A percentile compares a stretch with the other conserved stretches of the same genome.
These are phyloP conservation scores for Mucor piriformis DNA, from an alignment of 371 early-diverging fungal species.

Conservation along the genomic window DNA sequence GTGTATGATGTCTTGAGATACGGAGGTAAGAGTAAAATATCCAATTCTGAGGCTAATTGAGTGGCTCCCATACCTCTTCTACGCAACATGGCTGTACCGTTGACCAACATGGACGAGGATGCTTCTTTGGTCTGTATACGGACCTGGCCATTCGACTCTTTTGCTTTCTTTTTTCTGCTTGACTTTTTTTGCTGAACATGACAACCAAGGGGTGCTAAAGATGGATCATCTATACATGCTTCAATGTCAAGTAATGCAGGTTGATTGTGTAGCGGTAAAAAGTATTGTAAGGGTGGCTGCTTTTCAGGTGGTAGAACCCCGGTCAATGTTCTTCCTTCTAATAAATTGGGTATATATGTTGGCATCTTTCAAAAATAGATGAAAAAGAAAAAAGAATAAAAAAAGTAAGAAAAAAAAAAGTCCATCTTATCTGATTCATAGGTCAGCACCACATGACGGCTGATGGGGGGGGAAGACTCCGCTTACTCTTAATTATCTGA, in stretches of 20 bases:
- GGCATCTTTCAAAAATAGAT: conserved; percentile 3
- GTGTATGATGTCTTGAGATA: conserved; percentile 26
- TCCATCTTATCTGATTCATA: conserved; percentile 1
- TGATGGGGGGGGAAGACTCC: neutral
- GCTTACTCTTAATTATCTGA: neutral
- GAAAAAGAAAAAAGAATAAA: neutral
- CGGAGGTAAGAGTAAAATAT: conserved; percentile 39
- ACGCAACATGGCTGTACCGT: conserved; percentile 50
- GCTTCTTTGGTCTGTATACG: conserved; percentile 7
- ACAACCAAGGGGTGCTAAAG: conserved; percentile 46
- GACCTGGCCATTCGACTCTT: conserved; percentile 21
- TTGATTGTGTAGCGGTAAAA: conserved; percentile 21
- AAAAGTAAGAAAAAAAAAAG: neutral
- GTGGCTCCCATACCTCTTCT: conserved; percentile 45
- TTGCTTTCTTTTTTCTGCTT: conserved; percentile 1
- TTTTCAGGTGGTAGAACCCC: conserved; percentile 43
- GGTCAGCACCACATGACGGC: neutral
- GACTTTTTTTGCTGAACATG: neutral
- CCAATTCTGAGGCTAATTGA: conserved; percentile 44
- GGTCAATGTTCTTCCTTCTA: conserved; percentile 41
- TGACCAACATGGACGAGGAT: neutral
- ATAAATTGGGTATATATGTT: conserved; percentile 19
- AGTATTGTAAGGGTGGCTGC: conserved; percentile 25
- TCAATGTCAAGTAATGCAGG: conserved; percentile 56
- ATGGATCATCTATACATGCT: conserved; percentile 62